These are phyloP conservation scores for Dactylorhiza incarnata DNA, from an alignment of 106 monocot species.

Conservation along the genomic window DNA sequence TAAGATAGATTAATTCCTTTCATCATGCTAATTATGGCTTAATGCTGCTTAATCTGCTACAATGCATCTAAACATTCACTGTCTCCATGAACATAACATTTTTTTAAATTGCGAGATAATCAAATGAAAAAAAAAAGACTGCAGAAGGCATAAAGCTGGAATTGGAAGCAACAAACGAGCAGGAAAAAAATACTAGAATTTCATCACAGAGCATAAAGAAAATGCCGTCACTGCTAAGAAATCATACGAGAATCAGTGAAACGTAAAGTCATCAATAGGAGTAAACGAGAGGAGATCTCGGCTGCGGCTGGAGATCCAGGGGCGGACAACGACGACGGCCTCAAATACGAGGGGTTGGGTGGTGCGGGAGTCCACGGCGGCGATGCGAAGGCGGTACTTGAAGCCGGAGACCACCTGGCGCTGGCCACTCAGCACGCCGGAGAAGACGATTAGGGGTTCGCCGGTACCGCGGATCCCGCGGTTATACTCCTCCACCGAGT, in stretches of 20 bases:
- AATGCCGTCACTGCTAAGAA: not conserved
- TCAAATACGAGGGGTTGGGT: constrained; percentile 17
- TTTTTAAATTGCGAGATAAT: no score
- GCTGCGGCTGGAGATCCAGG: constrained; percentile 19
- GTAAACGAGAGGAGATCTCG: constrained; percentile 34
- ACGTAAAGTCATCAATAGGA: not conserved
- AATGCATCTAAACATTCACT: no score
- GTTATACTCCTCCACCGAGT: constrained; percentile 42
- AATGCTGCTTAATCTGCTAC: no score
- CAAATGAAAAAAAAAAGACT: no score
- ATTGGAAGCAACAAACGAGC: no score
- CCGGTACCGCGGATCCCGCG: constrained; percentile 1
- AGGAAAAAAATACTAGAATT: no score
- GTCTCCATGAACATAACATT: no score
- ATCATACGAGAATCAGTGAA: not conserved
- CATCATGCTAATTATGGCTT: no score
- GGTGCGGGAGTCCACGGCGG: not conserved
- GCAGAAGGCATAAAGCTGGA: no score
- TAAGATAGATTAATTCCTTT: no score
- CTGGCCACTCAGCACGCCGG: constrained; percentile 20
- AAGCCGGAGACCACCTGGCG: constrained; percentile 37
- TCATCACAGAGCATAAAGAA: not conserved
- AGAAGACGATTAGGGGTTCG: constrained; percentile 13
- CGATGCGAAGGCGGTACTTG: constrained; percentile 30
- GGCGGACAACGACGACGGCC: constrained; percentile 42